These are phyloP conservation scores for Chytriomyces sp. DNA, from an alignment of 192 early-diverging fungal genomes.

Conservation along the genomic window DNA sequence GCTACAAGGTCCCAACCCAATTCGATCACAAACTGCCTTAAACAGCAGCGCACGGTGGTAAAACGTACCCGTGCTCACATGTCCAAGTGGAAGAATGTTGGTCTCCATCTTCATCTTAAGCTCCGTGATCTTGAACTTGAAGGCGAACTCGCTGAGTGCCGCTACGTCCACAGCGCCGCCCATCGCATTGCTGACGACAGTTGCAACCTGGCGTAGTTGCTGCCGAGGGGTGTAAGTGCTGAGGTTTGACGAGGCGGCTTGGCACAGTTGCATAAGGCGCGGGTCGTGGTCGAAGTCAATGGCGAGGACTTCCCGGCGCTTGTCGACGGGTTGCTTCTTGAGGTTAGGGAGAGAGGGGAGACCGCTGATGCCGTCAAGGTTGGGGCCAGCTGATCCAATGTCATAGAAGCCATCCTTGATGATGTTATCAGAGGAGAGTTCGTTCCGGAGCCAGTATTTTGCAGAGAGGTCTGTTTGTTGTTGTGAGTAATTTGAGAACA, in stretches of 20 bases:
- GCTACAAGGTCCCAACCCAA: slow-evolving; percentile 45
- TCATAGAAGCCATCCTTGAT: slow-evolving; percentile 60
- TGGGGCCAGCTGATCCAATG: slow-evolving; percentile 51
- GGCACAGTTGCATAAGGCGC: slow-evolving; percentile 29
- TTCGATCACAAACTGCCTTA: slow-evolving; percentile 53
- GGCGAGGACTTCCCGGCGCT: slow-evolving; percentile 51
- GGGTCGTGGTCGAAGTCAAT: slow-evolving; percentile 45
- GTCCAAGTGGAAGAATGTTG: slow-evolving; percentile 55
- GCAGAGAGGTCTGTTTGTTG: slow-evolving; percentile 50
- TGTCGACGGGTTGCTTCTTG: slow-evolving; percentile 41
- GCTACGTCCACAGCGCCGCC: slow-evolving; percentile 47
- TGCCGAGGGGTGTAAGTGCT: slow-evolving; percentile 20
- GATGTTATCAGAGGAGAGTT: slow-evolving; percentile 42
- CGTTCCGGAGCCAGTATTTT: slow-evolving; percentile 61
- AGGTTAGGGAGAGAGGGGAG: slow-evolving; percentile 52
- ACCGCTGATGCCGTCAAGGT: slow-evolving; percentile 21
- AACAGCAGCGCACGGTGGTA: slow-evolving; percentile 63
- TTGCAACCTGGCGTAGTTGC: slow-evolving; percentile 48
- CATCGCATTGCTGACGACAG: slow-evolving; percentile 47
- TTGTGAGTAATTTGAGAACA: not conserved
- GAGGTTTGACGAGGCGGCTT: not conserved
- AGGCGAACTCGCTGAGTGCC: slow-evolving; percentile 31
- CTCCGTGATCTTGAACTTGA: slow-evolving; percentile 61
- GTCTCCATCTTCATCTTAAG: slow-evolving; percentile 44
- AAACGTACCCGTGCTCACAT: slow-evolving; percentile 50